These are phyloP conservation scores for Favolaschia claudopus DNA, from an alignment of 768 basidiomycete genomes.

Conservation along the genomic window DNA sequence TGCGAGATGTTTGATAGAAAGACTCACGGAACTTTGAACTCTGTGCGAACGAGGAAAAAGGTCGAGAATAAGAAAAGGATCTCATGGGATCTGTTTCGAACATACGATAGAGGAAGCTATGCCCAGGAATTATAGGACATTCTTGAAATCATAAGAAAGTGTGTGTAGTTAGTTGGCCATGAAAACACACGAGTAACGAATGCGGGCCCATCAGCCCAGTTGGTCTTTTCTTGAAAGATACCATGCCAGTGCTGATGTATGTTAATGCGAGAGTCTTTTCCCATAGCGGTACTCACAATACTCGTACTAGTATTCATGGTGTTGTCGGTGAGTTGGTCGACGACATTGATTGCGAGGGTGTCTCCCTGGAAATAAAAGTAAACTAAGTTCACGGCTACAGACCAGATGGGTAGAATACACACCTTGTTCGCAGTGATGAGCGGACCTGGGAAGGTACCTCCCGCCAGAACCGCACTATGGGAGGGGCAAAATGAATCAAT, in stretches of 20 bases:
- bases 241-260: conserved; percentile 55
- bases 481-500: neutral
- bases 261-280: conserved; percentile 11
- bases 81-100: no score
- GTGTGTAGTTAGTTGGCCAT: conserved; percentile 10
- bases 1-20: no score
- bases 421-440: conserved; percentile 42
- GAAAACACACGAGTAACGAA: conserved; percentile 35
- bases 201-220: conserved; percentile 41
- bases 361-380: no score
- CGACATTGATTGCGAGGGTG: conserved; percentile 47
- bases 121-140: conserved; percentile 39
- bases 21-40: no score
- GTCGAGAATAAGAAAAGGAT: no score
- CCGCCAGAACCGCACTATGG: no score
- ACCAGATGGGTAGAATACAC: neutral
- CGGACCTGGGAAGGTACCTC: no score
- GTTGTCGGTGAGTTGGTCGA: conserved; percentile 47
- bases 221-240: conserved; percentile 47
- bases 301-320: conserved; percentile 49
- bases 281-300: conserved; percentile 23
- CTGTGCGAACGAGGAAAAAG: no score
- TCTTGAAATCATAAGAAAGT: conserved; percentile 36
- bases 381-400: no score
- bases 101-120: conserved; percentile 43